Evolutionary conservation across 768 basidiomycete species (phyloP).

Genomic region (Ramaria sp.): DNA sequence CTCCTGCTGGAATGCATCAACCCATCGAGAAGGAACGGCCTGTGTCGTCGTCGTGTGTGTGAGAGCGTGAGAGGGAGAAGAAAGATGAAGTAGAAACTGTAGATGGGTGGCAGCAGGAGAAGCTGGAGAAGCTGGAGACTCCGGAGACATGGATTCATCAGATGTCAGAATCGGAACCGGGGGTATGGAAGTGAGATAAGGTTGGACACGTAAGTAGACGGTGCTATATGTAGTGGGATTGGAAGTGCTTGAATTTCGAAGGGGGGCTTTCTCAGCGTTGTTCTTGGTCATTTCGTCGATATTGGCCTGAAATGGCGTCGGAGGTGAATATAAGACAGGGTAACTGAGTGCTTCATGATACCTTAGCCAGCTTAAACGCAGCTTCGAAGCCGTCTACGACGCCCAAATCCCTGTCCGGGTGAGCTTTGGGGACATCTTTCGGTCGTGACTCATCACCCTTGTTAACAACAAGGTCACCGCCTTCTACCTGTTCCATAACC

Average conservation of each 20-base stretch:
- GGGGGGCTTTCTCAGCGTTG: conserved; percentile 31
- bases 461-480: conserved; percentile 85
- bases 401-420: conserved; percentile 57
- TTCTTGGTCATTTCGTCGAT: conserved; percentile 65
- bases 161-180: conserved; percentile 25
- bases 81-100: conserved; percentile 60
- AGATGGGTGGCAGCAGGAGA: conserved; percentile 30
- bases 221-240: conserved; percentile 78
- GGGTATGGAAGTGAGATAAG: conserved; percentile 52
- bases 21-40: conserved; percentile 73
- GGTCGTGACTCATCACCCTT: conserved; percentile 67
- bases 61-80: conserved; percentile 74
- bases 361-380: conserved; percentile 79
- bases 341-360: conserved; percentile 14
- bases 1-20: conserved; percentile 46
- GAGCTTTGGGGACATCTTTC: conserved; percentile 38
- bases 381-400: conserved; percentile 76
- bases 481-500: conserved; percentile 93
- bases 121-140: conserved; percentile 11
- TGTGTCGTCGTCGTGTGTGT: conserved; percentile 74
- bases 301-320: conserved; percentile 43
- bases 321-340: no score
- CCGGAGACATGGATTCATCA: conserved; percentile 18
- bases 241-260: conserved; percentile 23
- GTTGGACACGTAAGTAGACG: conserved; percentile 89